These are phyloP conservation scores for Sporobolomyces phaffii DNA, from an alignment of 768 basidiomycete genomes.

Conservation along the genomic window DNA sequence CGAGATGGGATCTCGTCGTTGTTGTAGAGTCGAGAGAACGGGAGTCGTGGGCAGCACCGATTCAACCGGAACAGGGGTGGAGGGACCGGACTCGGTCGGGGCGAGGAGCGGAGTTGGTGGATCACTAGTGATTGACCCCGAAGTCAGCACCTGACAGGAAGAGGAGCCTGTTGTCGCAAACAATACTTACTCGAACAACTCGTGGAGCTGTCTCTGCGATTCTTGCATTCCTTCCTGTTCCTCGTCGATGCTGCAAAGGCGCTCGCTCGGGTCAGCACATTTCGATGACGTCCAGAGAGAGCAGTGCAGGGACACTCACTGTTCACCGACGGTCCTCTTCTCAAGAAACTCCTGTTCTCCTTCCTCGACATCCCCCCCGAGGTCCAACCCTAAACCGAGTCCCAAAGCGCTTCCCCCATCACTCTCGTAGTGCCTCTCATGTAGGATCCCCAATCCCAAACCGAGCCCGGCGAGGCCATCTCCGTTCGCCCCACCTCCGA, in stretches of 20 bases:
- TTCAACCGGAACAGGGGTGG: background rate
- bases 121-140: background rate
- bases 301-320: conserved; percentile 1
- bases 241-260: conserved; percentile 4
- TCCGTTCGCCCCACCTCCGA: too few relatives aligned
- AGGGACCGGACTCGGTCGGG: background rate
- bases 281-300: too few relatives aligned
- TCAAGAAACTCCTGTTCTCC: background rate
- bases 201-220: background rate
- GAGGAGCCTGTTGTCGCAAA: background rate
- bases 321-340: conserved; percentile 4
- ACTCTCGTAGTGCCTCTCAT: background rate
- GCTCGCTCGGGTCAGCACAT: too few relatives aligned
- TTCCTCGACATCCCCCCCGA: background rate
- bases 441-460: background rate
- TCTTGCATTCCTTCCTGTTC: background rate
- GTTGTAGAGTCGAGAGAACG: background rate
- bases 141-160: background rate
- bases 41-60: background rate
- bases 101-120: conserved; percentile 8
- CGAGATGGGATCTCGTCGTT: background rate
- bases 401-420: background rate
- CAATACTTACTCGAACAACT: background rate
- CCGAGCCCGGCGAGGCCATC: background rate
- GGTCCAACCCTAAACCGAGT: background rate